Conservation (phyloP, 2,329 filamentous ascomycete genomes). For the Sporothrix mexicana region DNA sequence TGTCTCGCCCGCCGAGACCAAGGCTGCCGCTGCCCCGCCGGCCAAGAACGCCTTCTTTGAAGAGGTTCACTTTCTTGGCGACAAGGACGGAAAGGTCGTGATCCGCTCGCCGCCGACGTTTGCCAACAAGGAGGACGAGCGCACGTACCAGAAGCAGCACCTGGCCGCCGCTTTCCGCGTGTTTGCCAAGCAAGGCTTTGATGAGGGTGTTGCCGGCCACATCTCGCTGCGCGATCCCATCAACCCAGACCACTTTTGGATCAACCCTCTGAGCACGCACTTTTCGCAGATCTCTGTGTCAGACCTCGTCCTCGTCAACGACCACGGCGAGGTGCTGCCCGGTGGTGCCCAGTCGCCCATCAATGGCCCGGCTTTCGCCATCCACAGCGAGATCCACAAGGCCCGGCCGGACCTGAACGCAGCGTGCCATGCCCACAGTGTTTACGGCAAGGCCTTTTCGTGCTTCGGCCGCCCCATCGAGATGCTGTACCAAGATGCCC, state of each 20-base stretch:
- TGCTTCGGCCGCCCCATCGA: constrained; percentile 67
- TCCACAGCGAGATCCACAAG: constrained; percentile 70
- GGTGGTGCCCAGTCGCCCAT: constrained; percentile 55
- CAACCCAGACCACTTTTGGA: constrained; percentile 54
- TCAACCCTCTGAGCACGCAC: constrained; percentile 67
- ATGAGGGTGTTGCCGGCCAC: constrained; percentile 66
- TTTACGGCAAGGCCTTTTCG: constrained; percentile 70
- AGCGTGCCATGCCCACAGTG: constrained; percentile 70
- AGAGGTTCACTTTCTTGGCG: constrained; percentile 25
- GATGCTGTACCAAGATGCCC: constrained; percentile 71
- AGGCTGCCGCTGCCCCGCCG: not conserved
- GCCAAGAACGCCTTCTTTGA: constrained; percentile 22
- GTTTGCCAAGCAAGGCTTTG: constrained; percentile 67
- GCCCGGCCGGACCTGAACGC: constrained; percentile 68
- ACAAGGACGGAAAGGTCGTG: constrained; percentile 27
- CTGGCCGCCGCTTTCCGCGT: constrained; percentile 71
- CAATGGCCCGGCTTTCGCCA: constrained; percentile 72
- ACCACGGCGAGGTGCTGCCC: constrained; percentile 56
- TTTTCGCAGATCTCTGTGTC: constrained; percentile 69
- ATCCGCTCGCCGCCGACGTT: constrained; percentile 45
- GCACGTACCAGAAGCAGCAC: constrained; percentile 68
- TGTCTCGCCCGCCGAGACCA: not conserved
- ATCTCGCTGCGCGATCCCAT: constrained; percentile 75
- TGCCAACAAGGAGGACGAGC: constrained; percentile 51
- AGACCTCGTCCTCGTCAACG: constrained; percentile 73